Base-by-base conservation (phyloP, 495 filamentous ascomycete genomes). In the Chaetomium cochliodes region DNA sequence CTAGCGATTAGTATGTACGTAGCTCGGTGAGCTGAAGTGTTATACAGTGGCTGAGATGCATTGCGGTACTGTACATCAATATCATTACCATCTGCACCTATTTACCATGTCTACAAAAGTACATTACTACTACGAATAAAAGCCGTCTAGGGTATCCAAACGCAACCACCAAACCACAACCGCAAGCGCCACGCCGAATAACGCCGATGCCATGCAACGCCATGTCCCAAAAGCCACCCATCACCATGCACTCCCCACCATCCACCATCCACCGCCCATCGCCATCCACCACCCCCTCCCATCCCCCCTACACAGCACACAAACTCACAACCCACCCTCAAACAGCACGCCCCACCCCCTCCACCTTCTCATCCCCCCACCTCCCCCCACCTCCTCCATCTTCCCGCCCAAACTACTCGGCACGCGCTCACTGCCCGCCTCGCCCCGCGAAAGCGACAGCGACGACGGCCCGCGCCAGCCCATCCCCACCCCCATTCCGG, bases 191-290 rank as follows among this genome's bases (percentile, higher is more conserved):
- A 37, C 33, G 5, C 33, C 33, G 6, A 37, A 37, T 12, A 37
- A 37, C 33, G 22, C 22, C 49, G 41, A 50, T 30, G 57, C 41
- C 23, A 59, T 47, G 22, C 37, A 26, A 13, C 22, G 12, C 9
- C 9, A 12, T 37, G 33, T 8, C 33, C 5, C 33, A 37, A 37
- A 37, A 37, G 6, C 28, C 28, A 30, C 28, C 28, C 28, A 30
- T 30, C 33, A 37, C 6, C 33, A 12, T 15, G 4, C 39, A 41
- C 8, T 41, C 5, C 9, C 39, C 25, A 18, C 33, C 9, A 16
- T 15, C 6, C 33, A 42, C 0, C n/a, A 3, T 23, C 51, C 54
- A 64, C 46, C 58, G 54, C 44, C 46, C 62, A 64, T 51, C 9
- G 9, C 41, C 41, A 44, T 16, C 33, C 22, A 59, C 52, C n/a